phyloP scores from a whole-genome alignment of 202 grass and related monocot species.

The Brachypodium distachyon region DNA sequence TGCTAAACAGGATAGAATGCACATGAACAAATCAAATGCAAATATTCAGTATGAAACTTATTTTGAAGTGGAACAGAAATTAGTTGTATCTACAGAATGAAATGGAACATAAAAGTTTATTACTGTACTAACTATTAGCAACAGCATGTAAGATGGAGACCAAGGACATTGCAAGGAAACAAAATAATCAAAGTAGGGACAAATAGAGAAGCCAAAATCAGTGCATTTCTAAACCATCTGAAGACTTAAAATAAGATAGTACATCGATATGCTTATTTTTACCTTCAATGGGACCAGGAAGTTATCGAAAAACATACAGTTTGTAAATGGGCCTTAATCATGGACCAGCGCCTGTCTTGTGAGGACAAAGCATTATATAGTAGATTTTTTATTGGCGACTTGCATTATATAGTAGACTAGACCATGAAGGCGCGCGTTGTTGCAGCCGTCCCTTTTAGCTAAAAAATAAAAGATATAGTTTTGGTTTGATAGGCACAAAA shows the following conservation, averaged over 20 bases:
- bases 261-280: background rate
- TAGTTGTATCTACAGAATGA: background rate
- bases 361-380: conserved; percentile 3
- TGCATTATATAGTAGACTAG: too few relatives aligned
- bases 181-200: background rate
- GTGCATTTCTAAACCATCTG: conserved; percentile 6
- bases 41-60: too few relatives aligned
- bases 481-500: too few relatives aligned
- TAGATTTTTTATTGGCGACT: conserved; percentile 26
- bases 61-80: background rate
- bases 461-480: conserved; percentile 25
- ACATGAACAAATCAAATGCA: background rate
- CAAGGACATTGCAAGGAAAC: background rate
- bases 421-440: too few relatives aligned
- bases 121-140: background rate
- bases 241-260: background rate
- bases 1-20: background rate
- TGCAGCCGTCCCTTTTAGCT: conserved; percentile 21
- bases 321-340: conserved; percentile 4
- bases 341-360: background rate
- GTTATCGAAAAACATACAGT: conserved; percentile 3
- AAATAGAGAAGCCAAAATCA: background rate
- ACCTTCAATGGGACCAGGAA: conserved; percentile 4
- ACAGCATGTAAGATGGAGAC: background rate
- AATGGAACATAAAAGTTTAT: background rate